Conservation (phyloP, 2,329 filamentous ascomycete genomes). For the Keithomyces neogunnii region DNA sequence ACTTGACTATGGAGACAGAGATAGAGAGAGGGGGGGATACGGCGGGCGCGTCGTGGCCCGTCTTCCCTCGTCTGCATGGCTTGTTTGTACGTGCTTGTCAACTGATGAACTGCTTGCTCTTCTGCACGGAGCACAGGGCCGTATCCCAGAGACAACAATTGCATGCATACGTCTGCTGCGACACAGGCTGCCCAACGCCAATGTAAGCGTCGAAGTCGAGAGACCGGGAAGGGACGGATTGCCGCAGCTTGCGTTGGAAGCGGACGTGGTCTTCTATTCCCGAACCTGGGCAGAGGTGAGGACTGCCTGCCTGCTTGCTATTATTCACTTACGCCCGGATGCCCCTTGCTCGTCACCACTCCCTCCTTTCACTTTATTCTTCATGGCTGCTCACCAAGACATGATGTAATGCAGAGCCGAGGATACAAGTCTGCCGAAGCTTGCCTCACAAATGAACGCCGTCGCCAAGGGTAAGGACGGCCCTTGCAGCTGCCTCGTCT, state of each 20-base stretch:
- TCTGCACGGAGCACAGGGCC: constrained; percentile 37
- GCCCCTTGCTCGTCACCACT: neutral
- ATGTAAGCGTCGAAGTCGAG: constrained; percentile 63
- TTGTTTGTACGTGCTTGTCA: no score
- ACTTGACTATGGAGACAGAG: neutral
- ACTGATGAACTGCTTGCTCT: constrained; percentile 1
- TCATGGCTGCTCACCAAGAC: neutral
- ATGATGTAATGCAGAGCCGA: constrained; percentile 17
- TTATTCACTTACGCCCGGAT: neutral
- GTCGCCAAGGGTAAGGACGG: constrained; percentile 34
- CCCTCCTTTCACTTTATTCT: neutral
- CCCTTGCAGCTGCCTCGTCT: constrained; percentile 1
- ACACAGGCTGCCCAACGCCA: constrained; percentile 30
- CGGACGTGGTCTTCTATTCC: constrained; percentile 68
- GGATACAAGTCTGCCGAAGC: constrained; percentile 38
- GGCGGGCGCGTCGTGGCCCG: no score
- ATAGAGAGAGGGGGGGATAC: no score
- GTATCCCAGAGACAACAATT: constrained; percentile 52
- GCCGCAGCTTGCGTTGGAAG: constrained; percentile 48
- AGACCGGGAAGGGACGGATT: constrained; percentile 57
- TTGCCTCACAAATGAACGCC: constrained; percentile 39
- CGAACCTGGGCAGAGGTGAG: constrained; percentile 60
- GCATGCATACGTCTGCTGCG: constrained; percentile 51
- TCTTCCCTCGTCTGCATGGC: no score
- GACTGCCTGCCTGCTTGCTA: neutral